Evolutionary conservation across 139 green algal species (phyloP).

Genomic region (Desmodesmus armatus): DNA sequence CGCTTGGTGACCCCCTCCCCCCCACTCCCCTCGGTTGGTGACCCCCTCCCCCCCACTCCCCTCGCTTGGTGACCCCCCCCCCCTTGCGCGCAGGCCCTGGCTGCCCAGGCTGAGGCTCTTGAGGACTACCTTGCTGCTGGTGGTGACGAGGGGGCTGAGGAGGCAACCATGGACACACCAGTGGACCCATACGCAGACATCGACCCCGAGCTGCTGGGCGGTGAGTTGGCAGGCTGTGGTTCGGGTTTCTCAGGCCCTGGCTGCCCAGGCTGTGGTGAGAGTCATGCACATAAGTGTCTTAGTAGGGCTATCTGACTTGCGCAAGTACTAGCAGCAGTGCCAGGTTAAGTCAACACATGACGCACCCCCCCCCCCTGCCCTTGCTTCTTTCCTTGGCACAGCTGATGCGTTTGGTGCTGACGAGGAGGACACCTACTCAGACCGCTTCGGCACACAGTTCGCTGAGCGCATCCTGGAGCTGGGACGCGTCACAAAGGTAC

Average conservation of each 20-base stretch:
- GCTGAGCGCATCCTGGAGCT: constrained; percentile 79
- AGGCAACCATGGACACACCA: background rate
- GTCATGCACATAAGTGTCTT: background rate
- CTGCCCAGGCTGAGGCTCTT: constrained; percentile 22
- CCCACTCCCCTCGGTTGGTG: too few species aligned
- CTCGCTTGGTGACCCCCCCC: too few species aligned
- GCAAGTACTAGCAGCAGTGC: too few species aligned
- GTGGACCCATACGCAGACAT: constrained; percentile 44
- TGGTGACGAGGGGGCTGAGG: constrained; percentile 6
- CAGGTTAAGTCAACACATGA: background rate
- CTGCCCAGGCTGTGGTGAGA: background rate
- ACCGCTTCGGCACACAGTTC: constrained; percentile 53
- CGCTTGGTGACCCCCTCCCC: too few species aligned
- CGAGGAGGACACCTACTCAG: constrained; percentile 33
- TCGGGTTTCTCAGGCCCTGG: background rate
- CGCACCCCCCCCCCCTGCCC: background rate
- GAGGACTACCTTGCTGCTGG: constrained; percentile 34
- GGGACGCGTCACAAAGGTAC: constrained; percentile 94
- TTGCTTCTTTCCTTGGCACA: background rate
- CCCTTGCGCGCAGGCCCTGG: too few species aligned
- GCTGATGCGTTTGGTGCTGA: constrained; percentile 23
- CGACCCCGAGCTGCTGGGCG: constrained; percentile 20
- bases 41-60: too few species aligned
- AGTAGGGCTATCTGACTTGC: too few species aligned
- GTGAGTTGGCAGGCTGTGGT: background rate